A percentile compares a stretch with the other conserved stretches of the same genome.
Conservation (phyloP, 495 filamentous ascomycete genomes). For the Melanomma pulvis-pyrius region DNA sequence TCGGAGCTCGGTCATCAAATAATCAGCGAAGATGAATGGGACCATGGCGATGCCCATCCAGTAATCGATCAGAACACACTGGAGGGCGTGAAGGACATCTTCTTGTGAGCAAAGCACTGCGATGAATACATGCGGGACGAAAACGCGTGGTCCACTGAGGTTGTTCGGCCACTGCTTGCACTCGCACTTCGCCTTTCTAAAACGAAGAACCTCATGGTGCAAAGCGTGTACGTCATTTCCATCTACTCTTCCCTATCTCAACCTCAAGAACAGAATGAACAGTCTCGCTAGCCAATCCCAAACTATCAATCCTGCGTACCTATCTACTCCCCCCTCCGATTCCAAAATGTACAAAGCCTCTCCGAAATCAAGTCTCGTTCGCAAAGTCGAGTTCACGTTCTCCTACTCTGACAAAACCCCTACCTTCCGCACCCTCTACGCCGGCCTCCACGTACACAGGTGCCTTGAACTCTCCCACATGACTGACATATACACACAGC, state of each 20-base stretch:
- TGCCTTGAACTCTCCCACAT: not conserved
- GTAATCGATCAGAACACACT: conserved; percentile 1
- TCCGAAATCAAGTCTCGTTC: no score
- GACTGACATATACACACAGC: not conserved
- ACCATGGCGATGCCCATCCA: no score
- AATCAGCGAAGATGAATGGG: no score
- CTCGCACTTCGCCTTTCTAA: conserved; percentile 1
- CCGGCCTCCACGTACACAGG: not conserved
- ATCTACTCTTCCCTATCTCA: not conserved
- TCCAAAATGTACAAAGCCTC: no score
- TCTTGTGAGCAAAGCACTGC: conserved; percentile 1
- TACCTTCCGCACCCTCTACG: not conserved
- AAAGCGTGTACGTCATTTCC: conserved; percentile 16
- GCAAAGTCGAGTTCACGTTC: conserved; percentile 11
- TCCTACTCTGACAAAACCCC: conserved; percentile 1
- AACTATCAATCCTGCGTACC: conserved; percentile 1
- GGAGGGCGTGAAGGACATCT: conserved; percentile 4
- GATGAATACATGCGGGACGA: not conserved
- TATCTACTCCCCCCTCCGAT: no score
- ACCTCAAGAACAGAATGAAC: not conserved
- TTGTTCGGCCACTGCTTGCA: conserved; percentile 3
- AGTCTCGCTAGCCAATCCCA: conserved; percentile 5
- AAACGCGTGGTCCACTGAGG: conserved; percentile 16
- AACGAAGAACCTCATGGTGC: not conserved
- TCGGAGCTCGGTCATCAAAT: no score